phyloP scores from a whole-genome alignment of 257 asterid species.

The Forsythia suspensa region DNA sequence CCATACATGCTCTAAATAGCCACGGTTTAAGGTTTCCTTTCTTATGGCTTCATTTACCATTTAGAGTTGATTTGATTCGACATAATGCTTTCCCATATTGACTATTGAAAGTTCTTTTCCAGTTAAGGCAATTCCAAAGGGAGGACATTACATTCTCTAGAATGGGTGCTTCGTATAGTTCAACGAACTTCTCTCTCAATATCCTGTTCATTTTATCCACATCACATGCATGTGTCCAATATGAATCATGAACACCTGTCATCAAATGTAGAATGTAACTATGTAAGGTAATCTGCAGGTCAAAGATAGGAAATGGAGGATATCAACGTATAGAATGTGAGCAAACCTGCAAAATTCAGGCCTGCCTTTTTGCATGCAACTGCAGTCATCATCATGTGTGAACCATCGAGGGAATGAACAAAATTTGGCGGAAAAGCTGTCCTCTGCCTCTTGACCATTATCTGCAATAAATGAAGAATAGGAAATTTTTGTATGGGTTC shows the following conservation, averaged over 20 bases:
- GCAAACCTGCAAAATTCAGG: constrained; percentile 85
- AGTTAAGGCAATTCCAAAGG: background rate
- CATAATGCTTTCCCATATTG: background rate
- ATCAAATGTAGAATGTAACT: constrained; percentile 10
- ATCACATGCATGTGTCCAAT: constrained; percentile 98
- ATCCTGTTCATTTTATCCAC: constrained; percentile 77
- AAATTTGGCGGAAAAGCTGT: constrained; percentile 98
- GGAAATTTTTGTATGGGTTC: constrained; percentile 8
- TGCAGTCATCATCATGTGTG: constrained; percentile 99
- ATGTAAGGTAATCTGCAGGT: constrained; percentile 10
- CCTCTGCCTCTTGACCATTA: constrained; percentile 87
- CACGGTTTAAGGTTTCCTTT: background rate
- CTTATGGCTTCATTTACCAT: background rate
- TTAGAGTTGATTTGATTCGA: background rate
- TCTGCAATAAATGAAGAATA: constrained; percentile 39
- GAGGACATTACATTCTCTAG: constrained; percentile 74
- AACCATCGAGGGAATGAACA: constrained; percentile 95
- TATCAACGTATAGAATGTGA: constrained; percentile 5
- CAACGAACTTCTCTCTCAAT: constrained; percentile 83
- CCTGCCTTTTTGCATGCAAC: constrained; percentile 88
- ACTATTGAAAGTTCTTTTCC: background rate
- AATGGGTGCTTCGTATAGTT: constrained; percentile 77
- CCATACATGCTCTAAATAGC: background rate
- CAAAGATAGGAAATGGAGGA: constrained; percentile 13
- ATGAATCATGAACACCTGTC: constrained; percentile 98